Percentiles rank a stretch among this genome's conserved stretches.
phyloP scores from a whole-genome alignment of 768 basidiomycete genomes.

The Cystobasidium tubakii region DNA sequence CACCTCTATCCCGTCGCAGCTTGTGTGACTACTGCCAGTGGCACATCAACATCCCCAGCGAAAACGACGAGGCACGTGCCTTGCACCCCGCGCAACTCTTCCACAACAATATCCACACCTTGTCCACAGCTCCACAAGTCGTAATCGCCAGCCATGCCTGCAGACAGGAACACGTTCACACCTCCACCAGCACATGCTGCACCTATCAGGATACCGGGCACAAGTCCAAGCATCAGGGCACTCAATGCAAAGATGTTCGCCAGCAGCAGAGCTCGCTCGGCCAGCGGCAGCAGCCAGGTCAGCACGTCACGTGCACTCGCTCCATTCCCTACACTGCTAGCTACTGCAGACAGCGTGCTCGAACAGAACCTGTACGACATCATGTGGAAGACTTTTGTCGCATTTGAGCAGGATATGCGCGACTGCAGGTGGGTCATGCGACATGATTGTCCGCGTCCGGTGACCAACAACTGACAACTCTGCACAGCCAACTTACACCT shows the following conservation, averaged over 20 bases:
- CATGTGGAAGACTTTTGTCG: constrained; percentile 35
- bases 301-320: neutral
- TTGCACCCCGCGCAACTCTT: no score
- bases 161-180: neutral
- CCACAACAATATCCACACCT: no score
- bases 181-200: neutral
- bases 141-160: neutral
- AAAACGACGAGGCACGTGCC: no score
- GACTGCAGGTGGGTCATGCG: constrained; percentile 7
- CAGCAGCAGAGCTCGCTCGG: constrained; percentile 1
- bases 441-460: no score
- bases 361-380: constrained; percentile 32
- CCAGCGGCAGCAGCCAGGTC: constrained; percentile 20
- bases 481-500: constrained; percentile 17
- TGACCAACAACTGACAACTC: no score
- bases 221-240: neutral
- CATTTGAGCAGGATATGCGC: constrained; percentile 27
- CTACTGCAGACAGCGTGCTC: constrained; percentile 17
- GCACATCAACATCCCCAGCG: no score
- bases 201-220: constrained; percentile 1
- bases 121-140: no score
- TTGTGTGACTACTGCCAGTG: no score
- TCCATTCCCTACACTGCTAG: constrained; percentile 20
- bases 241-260: neutral
- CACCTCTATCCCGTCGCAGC: no score